Evolutionary conservation across 352 stramenopile genomes (phyloP).

Genomic region (Globisporangium paddicum): DNA sequence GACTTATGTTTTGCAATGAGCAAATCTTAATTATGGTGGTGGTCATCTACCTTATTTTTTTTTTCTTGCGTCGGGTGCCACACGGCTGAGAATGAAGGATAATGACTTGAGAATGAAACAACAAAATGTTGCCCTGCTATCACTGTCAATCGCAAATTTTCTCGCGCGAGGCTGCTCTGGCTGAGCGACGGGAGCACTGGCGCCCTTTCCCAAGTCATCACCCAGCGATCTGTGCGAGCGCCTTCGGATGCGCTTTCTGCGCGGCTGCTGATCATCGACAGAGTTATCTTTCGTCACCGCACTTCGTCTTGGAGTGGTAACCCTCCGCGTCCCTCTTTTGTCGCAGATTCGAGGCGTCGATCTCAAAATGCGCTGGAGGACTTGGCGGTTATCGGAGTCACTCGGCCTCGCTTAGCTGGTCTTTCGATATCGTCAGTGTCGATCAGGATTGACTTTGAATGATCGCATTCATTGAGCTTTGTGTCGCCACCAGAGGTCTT

Average conservation of each 20-base stretch:
- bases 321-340: not conserved
- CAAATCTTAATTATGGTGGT: no score
- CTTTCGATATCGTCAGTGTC: not conserved
- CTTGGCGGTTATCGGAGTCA: not conserved
- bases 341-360: not conserved
- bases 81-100: no score
- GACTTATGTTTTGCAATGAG: no score
- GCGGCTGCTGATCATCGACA: not conserved
- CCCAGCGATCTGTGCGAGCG: not conserved
- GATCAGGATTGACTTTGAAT: not conserved
- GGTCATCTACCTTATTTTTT: no score
- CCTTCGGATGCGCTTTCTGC: not conserved
- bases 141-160: not conserved
- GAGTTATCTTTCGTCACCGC: not conserved
- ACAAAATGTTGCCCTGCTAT: not conserved
- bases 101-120: no score
- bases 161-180: not conserved
- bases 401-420: not conserved
- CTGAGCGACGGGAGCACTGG: not conserved
- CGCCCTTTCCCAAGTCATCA: not conserved
- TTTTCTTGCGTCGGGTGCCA: no score
- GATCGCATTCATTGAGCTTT: not conserved
- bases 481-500: not conserved
- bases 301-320: not conserved
- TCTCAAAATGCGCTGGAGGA: not conserved